phyloP scores from a whole-genome alignment of 768 basidiomycete genomes.

The Neoboletus subvelutipes region DNA sequence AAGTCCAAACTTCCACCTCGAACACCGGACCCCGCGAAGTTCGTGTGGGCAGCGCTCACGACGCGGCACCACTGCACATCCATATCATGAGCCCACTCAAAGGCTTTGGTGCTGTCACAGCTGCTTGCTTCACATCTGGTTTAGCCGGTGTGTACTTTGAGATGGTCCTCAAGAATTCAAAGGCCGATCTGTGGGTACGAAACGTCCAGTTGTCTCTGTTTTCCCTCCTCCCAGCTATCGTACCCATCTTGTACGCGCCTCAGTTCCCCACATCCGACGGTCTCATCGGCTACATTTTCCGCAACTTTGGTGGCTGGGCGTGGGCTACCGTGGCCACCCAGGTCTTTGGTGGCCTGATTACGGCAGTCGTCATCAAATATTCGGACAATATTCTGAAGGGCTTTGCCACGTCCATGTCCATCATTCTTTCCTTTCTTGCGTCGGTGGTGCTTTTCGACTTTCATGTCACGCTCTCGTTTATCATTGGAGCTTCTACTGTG shows the following conservation, averaged over 20 bases:
- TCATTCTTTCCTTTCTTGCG: slow-evolving; percentile 93
- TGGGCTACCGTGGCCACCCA: slow-evolving; percentile 91
- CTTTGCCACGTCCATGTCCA: slow-evolving; percentile 94
- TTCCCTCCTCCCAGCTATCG: slow-evolving; percentile 84
- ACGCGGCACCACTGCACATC: slow-evolving; percentile 53
- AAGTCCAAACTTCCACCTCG: slow-evolving; percentile 71
- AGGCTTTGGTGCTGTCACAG: slow-evolving; percentile 79
- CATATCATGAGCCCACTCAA: slow-evolving; percentile 82
- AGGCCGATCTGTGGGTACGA: slow-evolving; percentile 85
- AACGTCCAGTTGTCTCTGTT: slow-evolving; percentile 89
- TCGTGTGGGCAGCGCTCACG: slow-evolving; percentile 67
- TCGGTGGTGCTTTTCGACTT: slow-evolving; percentile 91
- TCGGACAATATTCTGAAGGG: slow-evolving; percentile 95
- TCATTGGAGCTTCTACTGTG: slow-evolving; percentile 84
- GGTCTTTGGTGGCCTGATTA: slow-evolving; percentile 90
- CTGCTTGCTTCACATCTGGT: slow-evolving; percentile 88
- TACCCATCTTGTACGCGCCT: slow-evolving; percentile 68
- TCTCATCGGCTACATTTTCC: slow-evolving; percentile 63
- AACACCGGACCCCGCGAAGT: slow-evolving; percentile 32
- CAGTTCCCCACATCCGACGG: slow-evolving; percentile 43
- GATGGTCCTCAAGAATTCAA: slow-evolving; percentile 85
- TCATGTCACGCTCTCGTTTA: slow-evolving; percentile 79
- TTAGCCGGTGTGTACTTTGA: slow-evolving; percentile 93
- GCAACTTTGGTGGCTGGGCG: slow-evolving; percentile 91
- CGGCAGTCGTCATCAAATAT: slow-evolving; percentile 96